Percentiles rank a stretch among this genome's conserved stretches.
These are phyloP conservation scores for Acidiella bohemica DNA, from an alignment of 495 filamentous ascomycete species.

Conservation along the genomic window DNA sequence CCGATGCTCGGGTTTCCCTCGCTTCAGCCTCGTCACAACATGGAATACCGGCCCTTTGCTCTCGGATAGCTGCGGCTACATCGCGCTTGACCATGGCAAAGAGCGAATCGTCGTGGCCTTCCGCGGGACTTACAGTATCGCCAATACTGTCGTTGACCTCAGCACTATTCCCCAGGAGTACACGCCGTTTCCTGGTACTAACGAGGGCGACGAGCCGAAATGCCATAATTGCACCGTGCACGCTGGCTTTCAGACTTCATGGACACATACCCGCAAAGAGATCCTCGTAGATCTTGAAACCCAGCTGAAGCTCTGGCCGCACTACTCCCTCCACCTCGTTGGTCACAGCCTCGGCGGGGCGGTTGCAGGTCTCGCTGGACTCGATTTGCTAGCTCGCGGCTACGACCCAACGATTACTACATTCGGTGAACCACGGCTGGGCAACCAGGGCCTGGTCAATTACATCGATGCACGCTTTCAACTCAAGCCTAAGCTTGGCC, in stretches of 20 bases:
- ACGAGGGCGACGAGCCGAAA: conserved; percentile 14
- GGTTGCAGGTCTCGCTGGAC: conserved; percentile 70
- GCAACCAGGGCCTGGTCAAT: conserved; percentile 54
- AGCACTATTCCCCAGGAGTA: conserved; percentile 81
- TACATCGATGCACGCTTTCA: conserved; percentile 58
- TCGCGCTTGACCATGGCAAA: conserved; percentile 63
- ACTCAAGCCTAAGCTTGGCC: conserved; percentile 26
- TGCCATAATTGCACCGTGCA: conserved; percentile 87
- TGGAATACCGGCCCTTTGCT: conserved; percentile 84
- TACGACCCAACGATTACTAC: conserved; percentile 71
- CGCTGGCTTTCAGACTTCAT: conserved; percentile 73
- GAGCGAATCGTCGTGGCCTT: conserved; percentile 78
- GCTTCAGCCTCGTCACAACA: conserved; percentile 65
- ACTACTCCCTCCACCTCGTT: conserved; percentile 61
- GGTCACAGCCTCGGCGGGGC: conserved; percentile 91
- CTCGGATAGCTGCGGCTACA: conserved; percentile 86
- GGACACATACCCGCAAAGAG: conserved; percentile 52
- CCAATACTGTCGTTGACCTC: conserved; percentile 80
- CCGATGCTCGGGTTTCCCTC: conserved; percentile 66
- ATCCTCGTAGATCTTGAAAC: conserved; percentile 47
- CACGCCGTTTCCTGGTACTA: conserved; percentile 54
- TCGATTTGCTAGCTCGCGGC: conserved; percentile 56
- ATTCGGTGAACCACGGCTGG: conserved; percentile 80
- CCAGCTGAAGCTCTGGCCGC: conserved; percentile 45
- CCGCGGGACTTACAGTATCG: conserved; percentile 82